A percentile compares a stretch with the other conserved stretches of the same genome.
Evolutionary conservation across 495 filamentous ascomycete species (phyloP).

Genomic region (Recurvomyces mirabilis): DNA sequence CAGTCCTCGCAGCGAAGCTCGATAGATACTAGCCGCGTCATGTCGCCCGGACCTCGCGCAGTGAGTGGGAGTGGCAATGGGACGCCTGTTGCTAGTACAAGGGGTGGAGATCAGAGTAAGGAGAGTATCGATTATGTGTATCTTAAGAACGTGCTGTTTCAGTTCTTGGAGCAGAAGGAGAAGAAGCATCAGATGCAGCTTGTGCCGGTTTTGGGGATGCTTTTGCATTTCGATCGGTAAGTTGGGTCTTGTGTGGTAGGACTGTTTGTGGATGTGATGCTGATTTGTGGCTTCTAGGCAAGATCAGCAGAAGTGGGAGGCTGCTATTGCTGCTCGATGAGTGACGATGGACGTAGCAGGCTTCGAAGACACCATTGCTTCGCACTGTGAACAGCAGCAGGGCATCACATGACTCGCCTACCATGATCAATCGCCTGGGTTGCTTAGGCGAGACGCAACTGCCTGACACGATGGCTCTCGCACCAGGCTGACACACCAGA

Average conservation of each 20-base stretch:
- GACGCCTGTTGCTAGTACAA: neutral
- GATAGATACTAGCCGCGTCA: slow-evolving; percentile 35
- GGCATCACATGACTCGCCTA: too few species aligned
- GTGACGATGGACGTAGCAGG: neutral
- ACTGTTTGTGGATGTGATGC: neutral
- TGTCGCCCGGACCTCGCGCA: slow-evolving; percentile 42
- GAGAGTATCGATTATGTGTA: slow-evolving; percentile 65
- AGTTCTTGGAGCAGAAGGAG: slow-evolving; percentile 91
- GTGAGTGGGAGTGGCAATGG: slow-evolving; percentile 14
- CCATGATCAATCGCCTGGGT: neutral
- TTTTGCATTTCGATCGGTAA: slow-evolving; percentile 85
- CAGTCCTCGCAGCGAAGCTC: slow-evolving; percentile 55
- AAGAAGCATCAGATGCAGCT: slow-evolving; percentile 82
- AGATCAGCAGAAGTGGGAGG: slow-evolving; percentile 83
- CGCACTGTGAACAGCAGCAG: too few species aligned
- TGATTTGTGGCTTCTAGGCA: slow-evolving; percentile 1
- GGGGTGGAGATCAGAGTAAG: slow-evolving; percentile 6
- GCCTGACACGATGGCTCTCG: neutral
- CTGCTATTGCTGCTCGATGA: slow-evolving; percentile 53
- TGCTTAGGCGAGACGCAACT: neutral
- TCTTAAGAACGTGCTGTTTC: slow-evolving; percentile 86
- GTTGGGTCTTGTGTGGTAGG: slow-evolving; percentile 25
- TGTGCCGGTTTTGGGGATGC: slow-evolving; percentile 79
- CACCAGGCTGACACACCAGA: neutral
- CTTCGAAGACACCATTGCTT: too few species aligned